phyloP scores from a whole-genome alignment of 257 asterid genomes.

The Przewalskia tangutica region DNA sequence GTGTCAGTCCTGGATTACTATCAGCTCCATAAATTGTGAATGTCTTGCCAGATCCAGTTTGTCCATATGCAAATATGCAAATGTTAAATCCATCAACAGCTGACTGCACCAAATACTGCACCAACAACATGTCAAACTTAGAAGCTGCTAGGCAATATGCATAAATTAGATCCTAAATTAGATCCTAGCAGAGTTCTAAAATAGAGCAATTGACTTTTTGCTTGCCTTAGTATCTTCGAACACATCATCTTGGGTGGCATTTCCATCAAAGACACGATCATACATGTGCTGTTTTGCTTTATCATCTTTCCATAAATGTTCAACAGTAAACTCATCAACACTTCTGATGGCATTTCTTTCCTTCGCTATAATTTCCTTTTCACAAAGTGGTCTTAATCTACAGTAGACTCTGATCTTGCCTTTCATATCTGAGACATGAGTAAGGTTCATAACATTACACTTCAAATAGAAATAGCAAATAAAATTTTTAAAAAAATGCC shows the following conservation, averaged over 20 bases:
- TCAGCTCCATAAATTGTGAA: slow-evolving; percentile 91
- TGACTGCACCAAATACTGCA: slow-evolving; percentile 93
- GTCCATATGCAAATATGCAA: slow-evolving; percentile 97
- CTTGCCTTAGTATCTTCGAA: slow-evolving; percentile 96
- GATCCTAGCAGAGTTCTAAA: neutral
- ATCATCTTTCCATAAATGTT: slow-evolving; percentile 89
- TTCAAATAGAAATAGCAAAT: neutral
- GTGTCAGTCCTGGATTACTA: slow-evolving; percentile 81
- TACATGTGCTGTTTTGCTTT: slow-evolving; percentile 71
- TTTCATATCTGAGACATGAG: slow-evolving; percentile 62
- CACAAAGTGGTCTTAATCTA: slow-evolving; percentile 84
- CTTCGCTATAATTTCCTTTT: slow-evolving; percentile 54
- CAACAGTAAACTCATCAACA: slow-evolving; percentile 83
- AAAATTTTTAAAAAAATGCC: neutral
- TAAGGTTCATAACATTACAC: neutral
- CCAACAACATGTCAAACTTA: neutral
- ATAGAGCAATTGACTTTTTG: neutral
- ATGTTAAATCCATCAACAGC: slow-evolving; percentile 95
- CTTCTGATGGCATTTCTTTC: slow-evolving; percentile 50
- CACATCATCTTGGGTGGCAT: slow-evolving; percentile 70
- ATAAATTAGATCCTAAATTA: slow-evolving; percentile 8
- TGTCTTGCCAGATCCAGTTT: slow-evolving; percentile 99
- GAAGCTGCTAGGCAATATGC: neutral
- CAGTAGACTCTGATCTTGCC: slow-evolving; percentile 95
- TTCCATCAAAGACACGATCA: slow-evolving; percentile 82